Conservation (phyloP, 225 moss, liverwort and hornwort genomes). For the Sphagnum contortum region DNA sequence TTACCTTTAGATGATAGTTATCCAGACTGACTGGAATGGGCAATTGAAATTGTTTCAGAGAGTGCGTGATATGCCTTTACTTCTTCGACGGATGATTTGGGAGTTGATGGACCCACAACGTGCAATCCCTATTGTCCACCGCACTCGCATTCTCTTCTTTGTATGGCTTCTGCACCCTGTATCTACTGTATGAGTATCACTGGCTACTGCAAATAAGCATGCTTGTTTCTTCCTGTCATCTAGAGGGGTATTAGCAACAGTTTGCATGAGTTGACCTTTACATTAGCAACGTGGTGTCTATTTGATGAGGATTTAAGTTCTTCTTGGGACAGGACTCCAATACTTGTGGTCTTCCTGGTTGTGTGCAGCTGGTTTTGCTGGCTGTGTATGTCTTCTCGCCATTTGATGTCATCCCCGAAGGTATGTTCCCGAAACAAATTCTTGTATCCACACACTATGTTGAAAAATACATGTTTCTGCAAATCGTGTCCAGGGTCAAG, state of each 20-base stretch:
- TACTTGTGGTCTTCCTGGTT: neutral
- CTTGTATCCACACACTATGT: no score
- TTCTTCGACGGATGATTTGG: conserved; percentile 72
- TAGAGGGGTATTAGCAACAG: no score
- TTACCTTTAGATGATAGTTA: no score
- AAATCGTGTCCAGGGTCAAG: no score
- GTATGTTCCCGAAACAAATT: conserved; percentile 18
- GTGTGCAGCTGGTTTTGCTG: conserved; percentile 67
- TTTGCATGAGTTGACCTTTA: no score
- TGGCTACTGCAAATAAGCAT: neutral
- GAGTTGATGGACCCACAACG: conserved; percentile 94
- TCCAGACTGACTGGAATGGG: no score
- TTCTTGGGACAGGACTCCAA: no score
- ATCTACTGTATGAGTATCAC: neutral
- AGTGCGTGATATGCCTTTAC: conserved; percentile 90
- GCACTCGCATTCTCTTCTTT: conserved; percentile 86
- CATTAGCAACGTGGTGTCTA: no score
- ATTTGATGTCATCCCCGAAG: conserved; percentile 86
- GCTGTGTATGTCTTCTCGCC: conserved; percentile 85
- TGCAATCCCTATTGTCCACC: conserved; percentile 73
- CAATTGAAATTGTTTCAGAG: conserved; percentile 31
- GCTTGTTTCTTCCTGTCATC: neutral
- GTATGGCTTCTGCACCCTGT: conserved; percentile 17
- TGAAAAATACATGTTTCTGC: no score
- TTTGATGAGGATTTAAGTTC: no score